A percentile compares a stretch with the other conserved stretches of the same genome.
phyloP scores from a whole-genome alignment of 805 yeast species.

The Lipomyces japonicus region DNA sequence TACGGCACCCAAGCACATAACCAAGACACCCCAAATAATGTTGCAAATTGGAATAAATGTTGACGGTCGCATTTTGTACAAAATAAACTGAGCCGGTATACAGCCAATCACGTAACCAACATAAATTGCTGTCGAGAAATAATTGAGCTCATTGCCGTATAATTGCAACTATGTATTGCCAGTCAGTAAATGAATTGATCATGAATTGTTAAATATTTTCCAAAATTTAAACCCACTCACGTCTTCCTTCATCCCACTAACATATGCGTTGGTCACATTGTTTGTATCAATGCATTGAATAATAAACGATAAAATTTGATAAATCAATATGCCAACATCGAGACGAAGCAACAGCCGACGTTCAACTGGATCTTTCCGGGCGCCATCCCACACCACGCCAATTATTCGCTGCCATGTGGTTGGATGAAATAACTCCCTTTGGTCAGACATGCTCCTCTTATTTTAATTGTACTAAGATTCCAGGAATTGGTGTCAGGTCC shows the following conservation, averaged over 20 bases:
- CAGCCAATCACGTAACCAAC: constrained; percentile 36
- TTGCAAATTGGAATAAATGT: constrained; percentile 51
- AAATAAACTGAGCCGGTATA: constrained; percentile 37
- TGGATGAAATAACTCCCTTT: too few species aligned
- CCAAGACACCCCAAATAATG: constrained; percentile 65
- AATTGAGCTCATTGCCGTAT: constrained; percentile 30
- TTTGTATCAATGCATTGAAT: constrained; percentile 9
- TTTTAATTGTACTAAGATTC: too few species aligned
- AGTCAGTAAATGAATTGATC: background rate
- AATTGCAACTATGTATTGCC: constrained; percentile 13
- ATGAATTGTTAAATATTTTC: too few species aligned
- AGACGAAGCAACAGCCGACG: constrained; percentile 7
- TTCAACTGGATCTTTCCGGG: constrained; percentile 10
- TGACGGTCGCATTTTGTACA: constrained; percentile 29
- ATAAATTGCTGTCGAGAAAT: constrained; percentile 27
- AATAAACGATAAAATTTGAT: constrained; percentile 11
- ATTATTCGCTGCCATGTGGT: background rate
- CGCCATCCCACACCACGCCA: constrained; percentile 7
- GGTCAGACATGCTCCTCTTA: too few species aligned
- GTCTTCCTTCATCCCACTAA: constrained; percentile 41
- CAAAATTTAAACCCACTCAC: too few species aligned
- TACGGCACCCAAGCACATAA: constrained; percentile 52
- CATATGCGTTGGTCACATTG: constrained; percentile 40
- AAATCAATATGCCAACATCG: constrained; percentile 8
- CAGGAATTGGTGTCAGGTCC: too few species aligned